Base-by-base conservation (phyloP, 1,139 yeast species). In the Arxiozyma bovina region DNA sequence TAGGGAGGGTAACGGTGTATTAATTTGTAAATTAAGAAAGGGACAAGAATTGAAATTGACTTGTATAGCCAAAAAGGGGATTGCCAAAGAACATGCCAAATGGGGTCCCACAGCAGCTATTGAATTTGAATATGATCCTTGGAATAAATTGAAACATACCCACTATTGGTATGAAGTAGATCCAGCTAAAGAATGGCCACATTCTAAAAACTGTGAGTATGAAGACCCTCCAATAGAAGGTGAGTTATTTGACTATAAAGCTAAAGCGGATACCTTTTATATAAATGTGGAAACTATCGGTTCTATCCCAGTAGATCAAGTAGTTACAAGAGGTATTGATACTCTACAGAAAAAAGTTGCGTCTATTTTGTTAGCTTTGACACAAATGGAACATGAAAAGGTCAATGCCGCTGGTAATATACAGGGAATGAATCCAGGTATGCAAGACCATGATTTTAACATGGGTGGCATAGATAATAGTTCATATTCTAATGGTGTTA, bases 91-190 rank as follows among this genome's bases (percentile, higher is more conserved):
- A 70, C 99, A 93, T 68, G 97, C 99, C 53, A 93, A 93, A 68
- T 93, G 99, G 99, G 85, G 95, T 7, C 97, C 99, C 1, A 87
- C 96, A 63, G 80, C 97, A 0, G 99, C 99, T n/a, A 80, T 94
- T 55, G 98, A 96, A 25, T 93, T 93, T 66, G 99, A 93, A 72
- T 93, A 93, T 67, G 99, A 93, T 68, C 99, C 99, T n/a, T 93
- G 96, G 96, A 93, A 93, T 72, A 94, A 93, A 73, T 78, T 94
- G 63, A 85, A 86, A 66, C 99, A 93, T 69, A 93, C 99, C 0
- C 96, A 90, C 64, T 87, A 81, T 68, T 93, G 99, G 99, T 89
- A 85, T 69, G 99, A 93, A 72, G 94, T 84, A 58, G 87, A 84
- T 67, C 85, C 88, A 42, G 89, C 81, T 47, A 81, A 78, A 50